Evolutionary conservation across 2,329 filamentous ascomycete genomes (phyloP).

Genomic region (Phaeosphaeriaceae sp.): DNA sequence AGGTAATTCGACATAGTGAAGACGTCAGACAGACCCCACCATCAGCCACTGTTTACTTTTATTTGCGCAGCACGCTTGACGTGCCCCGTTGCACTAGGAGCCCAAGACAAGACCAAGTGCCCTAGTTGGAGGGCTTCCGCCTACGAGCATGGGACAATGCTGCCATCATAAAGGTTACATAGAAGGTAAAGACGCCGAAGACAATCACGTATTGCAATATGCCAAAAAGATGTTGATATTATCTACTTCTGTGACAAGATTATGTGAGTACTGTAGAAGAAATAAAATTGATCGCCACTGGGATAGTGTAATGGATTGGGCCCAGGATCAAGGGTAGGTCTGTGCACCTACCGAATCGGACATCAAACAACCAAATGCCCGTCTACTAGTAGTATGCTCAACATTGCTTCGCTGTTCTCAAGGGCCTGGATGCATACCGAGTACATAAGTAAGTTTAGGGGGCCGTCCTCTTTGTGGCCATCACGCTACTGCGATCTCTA

Average conservation of each 20-base stretch:
- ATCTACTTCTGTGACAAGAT: background rate
- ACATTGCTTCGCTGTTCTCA: conserved; percentile 11
- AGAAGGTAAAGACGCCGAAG: too few relatives aligned
- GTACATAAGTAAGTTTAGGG: background rate
- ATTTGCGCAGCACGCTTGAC: conserved; percentile 18
- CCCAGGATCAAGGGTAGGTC: conserved; percentile 1
- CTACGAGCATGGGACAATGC: conserved; percentile 1
- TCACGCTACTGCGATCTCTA: conserved; percentile 26
- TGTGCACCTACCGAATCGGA: conserved; percentile 12
- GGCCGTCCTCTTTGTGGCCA: conserved; percentile 7
- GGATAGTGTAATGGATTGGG: conserved; percentile 20
- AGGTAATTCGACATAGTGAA: too few relatives aligned
- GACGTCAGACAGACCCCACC: background rate
- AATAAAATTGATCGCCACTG: conserved; percentile 13
- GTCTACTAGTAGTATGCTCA: background rate
- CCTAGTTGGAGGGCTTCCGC: background rate
- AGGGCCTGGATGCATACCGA: conserved; percentile 9
- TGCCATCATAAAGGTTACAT: conserved; percentile 15
- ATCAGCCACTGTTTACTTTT: conserved; percentile 19
- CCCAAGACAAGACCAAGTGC: conserved; percentile 4
- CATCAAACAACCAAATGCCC: background rate
- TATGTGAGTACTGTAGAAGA: too few relatives aligned
- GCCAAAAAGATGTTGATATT: too few relatives aligned
- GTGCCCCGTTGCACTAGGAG: conserved; percentile 16
- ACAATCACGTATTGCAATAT: too few relatives aligned